Evolutionary conservation across 176 grass and related monocot genomes (phyloP), one percentile per base, ranked within the genome.

Genomic region (Oryza nivara): DNA sequence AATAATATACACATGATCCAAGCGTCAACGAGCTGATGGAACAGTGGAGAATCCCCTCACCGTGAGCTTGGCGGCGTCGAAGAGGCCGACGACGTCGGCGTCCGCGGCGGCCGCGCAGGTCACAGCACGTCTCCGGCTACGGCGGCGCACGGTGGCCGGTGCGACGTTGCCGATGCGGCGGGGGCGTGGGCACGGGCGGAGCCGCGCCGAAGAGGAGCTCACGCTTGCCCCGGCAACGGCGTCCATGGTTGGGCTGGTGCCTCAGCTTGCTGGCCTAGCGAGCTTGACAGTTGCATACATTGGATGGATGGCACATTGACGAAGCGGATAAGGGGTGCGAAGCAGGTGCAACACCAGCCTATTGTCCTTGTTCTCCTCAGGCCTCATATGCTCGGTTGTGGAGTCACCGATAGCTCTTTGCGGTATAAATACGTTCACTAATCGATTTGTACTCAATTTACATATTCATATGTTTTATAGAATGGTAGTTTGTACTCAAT

Each of bases 21-120:
- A 23, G 8, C 23, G 58, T 9, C 9, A 1, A 63, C n/a, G 3
- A 63, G 19, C 20, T 11, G n/a, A 63, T 63, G n/a, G 58, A 63
- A 10, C 58, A 63, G 58, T 23, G 17, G 49, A 58, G 7, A 20
- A 63, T 63, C 22, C n/a, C 34, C 4, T 66, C 77, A 94, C 90
- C 48, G 90, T 86, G 68, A 90, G 90, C 75, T 90, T 94, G 34
- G 92, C 92, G 23, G 90, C 92, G 70, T 88, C 84, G 75, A 94
- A 87, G 75, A 93, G 88, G 34, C 69, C 77, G 80, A 89, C 92
- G 23, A 83, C 80, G 0, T 86, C 84, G 70, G 79, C 84, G 36
- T 80, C 84, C 26, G 67, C 61, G 15, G 64, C 63, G 13, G 86
- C 41, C 15, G 80, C 47, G 77, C 92, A 85, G 26, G 81, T 10